These are phyloP conservation scores for Fraxinus xanthoxyloides DNA, from an alignment of 305 asterid species.

Conservation along the genomic window DNA sequence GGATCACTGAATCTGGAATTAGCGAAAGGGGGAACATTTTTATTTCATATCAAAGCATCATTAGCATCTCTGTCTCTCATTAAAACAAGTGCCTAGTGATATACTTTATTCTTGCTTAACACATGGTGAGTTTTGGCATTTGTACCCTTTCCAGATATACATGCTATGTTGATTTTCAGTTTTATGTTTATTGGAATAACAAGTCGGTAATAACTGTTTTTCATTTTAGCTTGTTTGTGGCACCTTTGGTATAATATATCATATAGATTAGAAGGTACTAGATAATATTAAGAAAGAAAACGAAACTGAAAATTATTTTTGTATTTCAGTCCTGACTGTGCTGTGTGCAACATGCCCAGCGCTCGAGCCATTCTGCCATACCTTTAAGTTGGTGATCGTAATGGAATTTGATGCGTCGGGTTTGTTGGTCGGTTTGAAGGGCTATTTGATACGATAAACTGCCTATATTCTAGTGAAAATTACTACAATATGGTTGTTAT, in stretches of 20 bases:
- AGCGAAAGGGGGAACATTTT: constrained; percentile 3
- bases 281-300: background rate
- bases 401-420: background rate
- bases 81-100: background rate
- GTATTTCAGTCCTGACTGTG: background rate
- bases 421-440: background rate
- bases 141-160: background rate
- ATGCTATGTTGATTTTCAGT: background rate
- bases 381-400: constrained; percentile 3
- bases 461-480: background rate
- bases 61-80: constrained; percentile 9
- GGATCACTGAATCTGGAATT: constrained; percentile 52
- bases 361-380: background rate
- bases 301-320: background rate
- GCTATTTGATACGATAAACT: background rate
- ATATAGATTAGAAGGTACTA: background rate
- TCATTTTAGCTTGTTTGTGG: background rate
- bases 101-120: background rate
- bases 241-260: background rate
- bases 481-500: background rate
- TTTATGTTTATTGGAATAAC: background rate
- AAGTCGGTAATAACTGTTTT: background rate
- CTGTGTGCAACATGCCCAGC: background rate
- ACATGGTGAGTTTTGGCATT: background rate
- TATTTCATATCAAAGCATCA: constrained; percentile 10